Conservation (phyloP, 257 asterid genomes). For the Phtheirospermum japonicum region DNA sequence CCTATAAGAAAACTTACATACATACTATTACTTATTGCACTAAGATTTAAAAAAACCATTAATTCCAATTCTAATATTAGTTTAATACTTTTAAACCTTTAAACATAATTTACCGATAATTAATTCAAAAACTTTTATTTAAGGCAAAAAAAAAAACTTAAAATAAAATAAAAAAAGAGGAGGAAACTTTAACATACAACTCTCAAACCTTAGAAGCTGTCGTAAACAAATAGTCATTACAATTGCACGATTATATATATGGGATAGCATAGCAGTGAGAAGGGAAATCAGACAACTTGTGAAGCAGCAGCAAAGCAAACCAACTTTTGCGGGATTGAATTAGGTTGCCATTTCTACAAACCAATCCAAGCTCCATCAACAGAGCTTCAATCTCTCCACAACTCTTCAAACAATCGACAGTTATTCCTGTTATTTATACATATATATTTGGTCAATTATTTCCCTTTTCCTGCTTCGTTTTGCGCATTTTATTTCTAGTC, state of each 20-base stretch:
- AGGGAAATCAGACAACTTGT: too few species aligned
- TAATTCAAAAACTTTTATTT: too few species aligned
- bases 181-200: too few species aligned
- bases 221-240: slow-evolving; percentile 1
- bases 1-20: too few species aligned
- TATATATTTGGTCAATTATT: neutral
- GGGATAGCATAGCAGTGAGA: neutral
- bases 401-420: neutral
- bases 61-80: too few species aligned
- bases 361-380: neutral
- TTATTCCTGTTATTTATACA: neutral
- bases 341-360: neutral
- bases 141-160: too few species aligned
- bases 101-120: too few species aligned
- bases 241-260: neutral
- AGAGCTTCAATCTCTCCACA: neutral
- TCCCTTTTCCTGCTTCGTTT: neutral
- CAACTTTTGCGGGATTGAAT: neutral
- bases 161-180: too few species aligned
- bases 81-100: too few species aligned
- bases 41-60: too few species aligned
- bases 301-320: neutral
- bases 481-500: neutral
- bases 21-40: too few species aligned
- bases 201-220: too few species aligned